Evolutionary conservation across 768 basidiomycete genomes (phyloP), one percentile per base, ranked within the genome.

Genomic region (Hygrocybe punicea): DNA sequence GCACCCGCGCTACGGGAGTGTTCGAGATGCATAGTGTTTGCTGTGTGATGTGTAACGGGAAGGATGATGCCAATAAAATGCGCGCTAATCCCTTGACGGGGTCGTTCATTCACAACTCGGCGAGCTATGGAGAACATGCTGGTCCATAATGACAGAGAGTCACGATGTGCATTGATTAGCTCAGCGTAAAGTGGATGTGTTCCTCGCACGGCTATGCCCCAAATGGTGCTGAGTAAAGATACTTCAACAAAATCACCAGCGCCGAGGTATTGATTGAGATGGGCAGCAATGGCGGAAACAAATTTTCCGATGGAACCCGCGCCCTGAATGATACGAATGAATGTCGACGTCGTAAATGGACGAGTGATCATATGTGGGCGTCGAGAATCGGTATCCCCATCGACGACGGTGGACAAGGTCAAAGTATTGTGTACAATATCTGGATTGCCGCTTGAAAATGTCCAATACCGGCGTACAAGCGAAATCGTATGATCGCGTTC

Each of bases 171-270:
- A 50, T 25, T 24, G 48, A 50, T 14, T n/a, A 50, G 48, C 9
- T 50, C 48, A 25, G 48, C 24, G 17, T 50, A 50, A 9, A 50
- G 48, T 25, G 48, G 48, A 50, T 50, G 48, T 29, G 48, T 24
- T 24, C 48, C 48, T 50, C 24, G 17, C 9, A 17, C 17, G 24
- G 48, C 48, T 25, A 13, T 50, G 33, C 48, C 13, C 48, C 48
- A 50, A 50, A 50, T 23, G 21, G 23, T 50, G 19, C 48, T n/a
- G 25, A 50, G 48, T 29, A 50, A 50, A 29, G 48, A 50, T 14
- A 24, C 48, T 25, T 50, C 48, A 13, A 50, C 33, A n/a, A 50
- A 25, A 29, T 21, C 48, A 9, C 13, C 48, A n/a, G 29, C 25
- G 33, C 19, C 48, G 48, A n/a, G 21, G 33, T 50, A 50, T 23